Conservation (phyloP, 116 monocot genomes). For the Trichopus zeylanicus region DNA sequence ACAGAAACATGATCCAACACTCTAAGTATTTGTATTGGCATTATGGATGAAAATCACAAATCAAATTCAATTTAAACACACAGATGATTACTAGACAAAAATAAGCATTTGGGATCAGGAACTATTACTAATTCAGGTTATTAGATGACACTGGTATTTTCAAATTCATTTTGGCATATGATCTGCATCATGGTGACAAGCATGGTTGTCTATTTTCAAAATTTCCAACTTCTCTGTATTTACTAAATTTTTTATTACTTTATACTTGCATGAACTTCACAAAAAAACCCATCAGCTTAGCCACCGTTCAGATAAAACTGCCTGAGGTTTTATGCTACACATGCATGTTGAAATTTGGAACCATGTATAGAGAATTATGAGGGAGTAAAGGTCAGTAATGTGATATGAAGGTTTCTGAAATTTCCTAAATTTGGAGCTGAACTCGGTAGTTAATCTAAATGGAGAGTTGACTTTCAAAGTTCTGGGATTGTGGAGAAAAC, state of each 20-base stretch:
- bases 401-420: not conserved
- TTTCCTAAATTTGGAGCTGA: not conserved
- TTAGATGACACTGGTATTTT: not conserved
- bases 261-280: not conserved
- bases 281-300: not conserved
- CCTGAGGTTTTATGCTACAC: no score
- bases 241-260: not conserved
- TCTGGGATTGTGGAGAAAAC: no score
- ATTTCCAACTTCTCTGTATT: not conserved
- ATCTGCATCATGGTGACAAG: not conserved
- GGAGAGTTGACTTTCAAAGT: no score
- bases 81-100: not conserved
- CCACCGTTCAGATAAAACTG: no score
- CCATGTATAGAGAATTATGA: no score
- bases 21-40: not conserved
- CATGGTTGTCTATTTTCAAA: not conserved
- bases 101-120: not conserved
- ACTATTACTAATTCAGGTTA: not conserved
- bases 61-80: not conserved
- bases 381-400: not conserved
- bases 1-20: not conserved
- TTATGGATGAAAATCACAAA: not conserved
- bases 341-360: no score
- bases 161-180: not conserved
- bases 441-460: not conserved